A percentile compares a stretch with the other conserved stretches of the same genome.
Evolutionary conservation across 768 basidiomycete genomes (phyloP).

Genomic region (Termitomyces sp.): DNA sequence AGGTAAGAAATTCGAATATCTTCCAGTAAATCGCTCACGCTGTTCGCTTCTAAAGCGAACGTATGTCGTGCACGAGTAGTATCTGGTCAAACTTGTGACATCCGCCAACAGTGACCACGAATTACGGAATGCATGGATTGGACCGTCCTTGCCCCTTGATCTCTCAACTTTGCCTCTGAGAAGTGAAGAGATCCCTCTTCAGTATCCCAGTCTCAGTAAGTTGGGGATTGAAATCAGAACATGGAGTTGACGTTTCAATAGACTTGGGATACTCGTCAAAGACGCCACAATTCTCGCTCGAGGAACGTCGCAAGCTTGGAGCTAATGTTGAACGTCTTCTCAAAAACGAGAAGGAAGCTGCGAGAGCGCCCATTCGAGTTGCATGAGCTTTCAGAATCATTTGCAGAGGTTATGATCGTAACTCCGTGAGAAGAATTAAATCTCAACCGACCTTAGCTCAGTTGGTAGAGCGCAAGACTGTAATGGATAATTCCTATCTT

Average conservation of each 20-base stretch:
- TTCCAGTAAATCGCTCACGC: not conserved
- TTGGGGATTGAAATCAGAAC: constrained; percentile 2
- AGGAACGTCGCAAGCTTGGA: constrained; percentile 58
- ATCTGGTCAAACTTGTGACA: not conserved
- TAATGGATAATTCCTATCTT: constrained; percentile 4
- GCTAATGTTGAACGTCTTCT: constrained; percentile 56
- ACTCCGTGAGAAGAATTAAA: too few species aligned
- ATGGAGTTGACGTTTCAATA: constrained; percentile 16
- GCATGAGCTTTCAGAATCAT: too few species aligned
- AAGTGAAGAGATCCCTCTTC: constrained; percentile 51
- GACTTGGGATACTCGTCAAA: constrained; percentile 68
- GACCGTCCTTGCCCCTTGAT: constrained; percentile 64
- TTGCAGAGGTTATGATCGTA: not conserved
- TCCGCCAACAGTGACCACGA: constrained; percentile 55
- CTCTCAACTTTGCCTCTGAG: constrained; percentile 48
- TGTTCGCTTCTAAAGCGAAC: constrained; percentile 31
- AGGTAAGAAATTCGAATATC: constrained; percentile 35
- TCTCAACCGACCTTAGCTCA: constrained; percentile 4
- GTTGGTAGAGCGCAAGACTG: constrained; percentile 13
- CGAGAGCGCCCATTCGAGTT: constrained; percentile 43
- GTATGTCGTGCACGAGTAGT: constrained; percentile 26
- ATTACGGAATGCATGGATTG: constrained; percentile 67
- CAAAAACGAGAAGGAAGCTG: constrained; percentile 61
- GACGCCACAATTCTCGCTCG: constrained; percentile 42
- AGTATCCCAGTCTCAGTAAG: constrained; percentile 64